phyloP scores from a whole-genome alignment of 2,329 filamentous ascomycete species.

The Lecanosticta acicola region DNA sequence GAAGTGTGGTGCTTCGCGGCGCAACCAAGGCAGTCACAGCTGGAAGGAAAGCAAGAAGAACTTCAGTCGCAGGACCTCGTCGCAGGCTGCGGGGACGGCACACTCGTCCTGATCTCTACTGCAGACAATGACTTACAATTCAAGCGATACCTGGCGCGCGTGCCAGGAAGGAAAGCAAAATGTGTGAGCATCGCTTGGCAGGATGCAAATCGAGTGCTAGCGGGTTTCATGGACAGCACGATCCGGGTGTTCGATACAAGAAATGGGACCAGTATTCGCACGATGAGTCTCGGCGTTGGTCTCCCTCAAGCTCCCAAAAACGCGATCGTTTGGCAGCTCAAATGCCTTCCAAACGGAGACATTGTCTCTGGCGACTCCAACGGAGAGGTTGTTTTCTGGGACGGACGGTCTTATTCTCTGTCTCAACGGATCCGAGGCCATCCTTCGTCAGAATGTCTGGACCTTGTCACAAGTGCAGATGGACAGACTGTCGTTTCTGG shows the following conservation, averaged over 20 bases:
- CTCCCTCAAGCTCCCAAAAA: slow-evolving; percentile 72
- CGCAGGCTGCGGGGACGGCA: slow-evolving; percentile 85
- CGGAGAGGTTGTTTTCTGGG: slow-evolving; percentile 89
- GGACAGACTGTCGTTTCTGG: slow-evolving; percentile 80
- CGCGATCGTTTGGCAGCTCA: slow-evolving; percentile 88
- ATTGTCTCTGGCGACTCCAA: slow-evolving; percentile 94
- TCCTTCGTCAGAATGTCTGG: slow-evolving; percentile 77
- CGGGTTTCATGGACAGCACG: slow-evolving; percentile 94
- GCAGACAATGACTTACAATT: slow-evolving; percentile 79
- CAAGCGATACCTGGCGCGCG: slow-evolving; percentile 66
- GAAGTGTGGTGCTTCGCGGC: slow-evolving; percentile 95
- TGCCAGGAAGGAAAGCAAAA: slow-evolving; percentile 75
- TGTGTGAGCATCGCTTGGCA: slow-evolving; percentile 91
- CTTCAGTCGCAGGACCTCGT: slow-evolving; percentile 58
- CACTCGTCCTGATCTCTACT: slow-evolving; percentile 79
- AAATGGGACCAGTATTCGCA: slow-evolving; percentile 68
- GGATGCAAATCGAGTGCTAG: slow-evolving; percentile 72
- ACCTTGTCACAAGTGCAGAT: slow-evolving; percentile 74
- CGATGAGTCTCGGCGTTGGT: slow-evolving; percentile 80
- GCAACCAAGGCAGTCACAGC: slow-evolving; percentile 56
- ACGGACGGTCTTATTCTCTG: slow-evolving; percentile 85
- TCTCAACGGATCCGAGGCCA: slow-evolving; percentile 81
- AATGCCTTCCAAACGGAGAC: slow-evolving; percentile 77
- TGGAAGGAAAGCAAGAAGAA: slow-evolving; percentile 18
- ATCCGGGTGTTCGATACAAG: slow-evolving; percentile 85